phyloP scores from a whole-genome alignment of 2,329 filamentous ascomycete genomes.

The Piedraia hortae region DNA sequence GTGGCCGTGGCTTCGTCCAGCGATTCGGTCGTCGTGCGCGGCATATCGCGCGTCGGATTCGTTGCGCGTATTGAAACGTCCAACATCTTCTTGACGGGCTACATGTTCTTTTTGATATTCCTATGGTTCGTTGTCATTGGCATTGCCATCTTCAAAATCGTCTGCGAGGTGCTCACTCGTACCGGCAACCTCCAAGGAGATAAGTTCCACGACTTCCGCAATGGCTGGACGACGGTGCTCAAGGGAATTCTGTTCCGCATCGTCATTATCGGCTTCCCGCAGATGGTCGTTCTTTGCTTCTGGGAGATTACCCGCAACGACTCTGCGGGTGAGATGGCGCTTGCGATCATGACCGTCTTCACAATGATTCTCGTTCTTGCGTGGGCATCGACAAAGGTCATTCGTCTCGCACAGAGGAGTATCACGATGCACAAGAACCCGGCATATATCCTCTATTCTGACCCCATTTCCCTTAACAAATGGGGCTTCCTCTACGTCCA shows the following conservation, averaged over 20 bases:
- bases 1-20: slow-evolving; percentile 9
- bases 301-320: slow-evolving; percentile 80
- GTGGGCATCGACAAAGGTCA: slow-evolving; percentile 77
- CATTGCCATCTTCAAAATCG: slow-evolving; percentile 53
- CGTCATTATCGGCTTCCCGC: slow-evolving; percentile 68
- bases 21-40: slow-evolving; percentile 22
- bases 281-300: slow-evolving; percentile 68
- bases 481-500: slow-evolving; percentile 97
- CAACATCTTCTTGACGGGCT: slow-evolving; percentile 78
- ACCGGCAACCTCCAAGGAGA: slow-evolving; percentile 54
- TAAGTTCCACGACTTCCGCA: slow-evolving; percentile 79
- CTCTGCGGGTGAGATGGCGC: slow-evolving; percentile 59
- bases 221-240: slow-evolving; percentile 74
- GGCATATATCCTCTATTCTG: slow-evolving; percentile 87
- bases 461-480: slow-evolving; percentile 81
- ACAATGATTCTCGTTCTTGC: slow-evolving; percentile 49
- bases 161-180: slow-evolving; percentile 50
- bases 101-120: slow-evolving; percentile 71
- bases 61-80: slow-evolving; percentile 59
- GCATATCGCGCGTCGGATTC: slow-evolving; percentile 77
- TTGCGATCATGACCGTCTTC: slow-evolving; percentile 72
- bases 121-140: slow-evolving; percentile 44
- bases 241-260: slow-evolving; percentile 86
- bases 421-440: slow-evolving; percentile 85
- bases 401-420: slow-evolving; percentile 65